Base-by-base conservation (phyloP, 805 yeast genomes). In the Metschnikowia colocasiae region DNA sequence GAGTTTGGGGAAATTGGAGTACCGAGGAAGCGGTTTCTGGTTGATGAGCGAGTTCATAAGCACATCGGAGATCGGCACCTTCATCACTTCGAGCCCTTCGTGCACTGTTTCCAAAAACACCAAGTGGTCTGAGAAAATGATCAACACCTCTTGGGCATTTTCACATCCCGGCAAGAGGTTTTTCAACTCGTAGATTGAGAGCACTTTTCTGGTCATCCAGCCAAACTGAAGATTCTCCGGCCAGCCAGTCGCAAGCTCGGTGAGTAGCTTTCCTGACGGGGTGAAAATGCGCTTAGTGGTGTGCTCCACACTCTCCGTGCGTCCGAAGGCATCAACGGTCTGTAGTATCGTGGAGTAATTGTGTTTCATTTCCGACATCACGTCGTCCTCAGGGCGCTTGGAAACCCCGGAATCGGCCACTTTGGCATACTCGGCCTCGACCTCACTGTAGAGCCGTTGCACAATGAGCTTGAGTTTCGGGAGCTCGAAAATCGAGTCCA, bases 1-100 rank as follows among this genome's bases (percentile, higher is more conserved):
- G 71, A 92, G 72, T 23, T 71, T 69, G 0, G 97, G 97, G 15
- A 90, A 67, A 25, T 49, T 53, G 0, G 64, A 57, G 33, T 78
- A 72, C 3, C 59, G 54, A 48, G 77, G 66, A 35, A 92, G 73
- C 0, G 96, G 94, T 20, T 83, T 83, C 57, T 88, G 95, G 61
- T 92, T 92, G 26, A 87, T 80, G 60, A 92, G 72, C 0, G 97
- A 88, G 59, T 91, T 95, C 95, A 91, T 88, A 49, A 92, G 68
- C 40, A 88, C 75, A 62, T 90, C 96, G 0, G 96, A 44, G 76
- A 12, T 86, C 74, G 23, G 34, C 32, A 47, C 48, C 20, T 49
- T 52, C 16, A 45, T 48, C 43, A 73, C 32, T 4, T 29, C 3
- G 18, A 71, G 52, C 73, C 69, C 3, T 64, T 62, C 29, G 57